Conservation (phyloP, 2,329 filamentous ascomycete species). For the Diaporthe capsici region DNA sequence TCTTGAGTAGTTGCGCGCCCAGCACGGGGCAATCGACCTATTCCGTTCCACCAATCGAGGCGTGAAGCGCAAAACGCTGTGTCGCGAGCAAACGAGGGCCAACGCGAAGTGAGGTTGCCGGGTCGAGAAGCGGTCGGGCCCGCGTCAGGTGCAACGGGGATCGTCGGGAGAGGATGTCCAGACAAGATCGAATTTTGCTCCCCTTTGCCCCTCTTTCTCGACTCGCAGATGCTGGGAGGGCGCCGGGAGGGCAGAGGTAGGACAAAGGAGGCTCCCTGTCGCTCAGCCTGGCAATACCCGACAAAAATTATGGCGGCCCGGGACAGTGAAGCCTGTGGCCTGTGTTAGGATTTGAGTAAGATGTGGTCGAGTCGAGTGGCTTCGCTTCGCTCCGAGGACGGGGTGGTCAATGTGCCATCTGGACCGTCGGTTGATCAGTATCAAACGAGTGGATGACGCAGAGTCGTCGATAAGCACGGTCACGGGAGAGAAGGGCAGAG, state of each 20-base stretch:
- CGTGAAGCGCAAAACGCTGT: not conserved
- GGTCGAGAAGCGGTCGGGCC: not conserved
- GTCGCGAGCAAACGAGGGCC: not conserved
- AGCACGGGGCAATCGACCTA: constrained; percentile 26
- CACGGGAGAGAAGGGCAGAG: not conserved
- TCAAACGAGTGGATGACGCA: constrained; percentile 39
- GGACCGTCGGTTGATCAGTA: constrained; percentile 28
- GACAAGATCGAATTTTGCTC: constrained; percentile 13
- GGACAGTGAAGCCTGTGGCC: not conserved
- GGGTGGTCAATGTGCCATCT: constrained; percentile 10
- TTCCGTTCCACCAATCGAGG: constrained; percentile 16
- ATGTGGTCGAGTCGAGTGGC: constrained; percentile 18
- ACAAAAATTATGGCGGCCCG: not conserved
- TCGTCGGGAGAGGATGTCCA: not conserved
- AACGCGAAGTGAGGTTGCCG: not conserved
- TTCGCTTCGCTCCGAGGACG: constrained; percentile 18
- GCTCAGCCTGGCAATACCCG: constrained; percentile 9
- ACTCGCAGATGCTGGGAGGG: constrained; percentile 5
- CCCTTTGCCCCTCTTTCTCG: constrained; percentile 27
- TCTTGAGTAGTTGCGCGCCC: constrained; percentile 20
- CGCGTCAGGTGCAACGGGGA: not conserved
- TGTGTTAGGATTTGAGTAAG: not conserved
- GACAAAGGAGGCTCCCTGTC: constrained; percentile 15
- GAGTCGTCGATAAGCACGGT: constrained; percentile 19
- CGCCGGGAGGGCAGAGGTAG: not conserved